These are phyloP conservation scores for Kodamaea fungicola DNA, from an alignment of 1,139 yeast species.

Conservation along the genomic window DNA sequence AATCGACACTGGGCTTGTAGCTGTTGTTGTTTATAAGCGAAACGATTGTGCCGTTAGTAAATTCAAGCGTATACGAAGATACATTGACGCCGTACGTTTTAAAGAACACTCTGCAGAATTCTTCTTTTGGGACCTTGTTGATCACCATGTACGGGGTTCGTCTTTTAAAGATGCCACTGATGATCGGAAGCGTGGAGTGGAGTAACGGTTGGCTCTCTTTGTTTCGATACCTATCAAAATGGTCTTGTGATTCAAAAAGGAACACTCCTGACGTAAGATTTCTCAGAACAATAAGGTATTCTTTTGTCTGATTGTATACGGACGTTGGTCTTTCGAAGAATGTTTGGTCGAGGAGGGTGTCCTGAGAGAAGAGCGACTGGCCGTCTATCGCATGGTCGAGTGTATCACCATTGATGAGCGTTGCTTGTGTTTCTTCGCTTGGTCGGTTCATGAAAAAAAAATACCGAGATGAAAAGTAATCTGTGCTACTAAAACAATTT, in stretches of 20 bases:
- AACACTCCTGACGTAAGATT: constrained; percentile 28
- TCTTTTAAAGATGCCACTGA: constrained; percentile 27
- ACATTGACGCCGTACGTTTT: constrained; percentile 30
- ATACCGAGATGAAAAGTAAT: no score
- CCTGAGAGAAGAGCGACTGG: constrained; percentile 21
- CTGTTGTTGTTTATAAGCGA: constrained; percentile 31
- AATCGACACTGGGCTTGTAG: constrained; percentile 34
- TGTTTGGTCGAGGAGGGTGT: constrained; percentile 24
- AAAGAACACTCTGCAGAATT: constrained; percentile 32
- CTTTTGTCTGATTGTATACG: constrained; percentile 18
- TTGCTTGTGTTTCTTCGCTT: constrained; percentile 14
- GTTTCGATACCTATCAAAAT: constrained; percentile 14
- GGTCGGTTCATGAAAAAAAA: neutral
- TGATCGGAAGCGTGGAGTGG: constrained; percentile 24
- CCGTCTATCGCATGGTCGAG: neutral
- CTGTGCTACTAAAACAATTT: no score
- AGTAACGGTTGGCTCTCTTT: constrained; percentile 18
- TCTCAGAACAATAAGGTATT: constrained; percentile 28
- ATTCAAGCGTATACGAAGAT: constrained; percentile 33
- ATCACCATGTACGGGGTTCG: constrained; percentile 33
- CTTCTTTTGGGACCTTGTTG: constrained; percentile 14
- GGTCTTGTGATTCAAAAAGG: constrained; percentile 19
- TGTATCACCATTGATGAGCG: constrained; percentile 6
- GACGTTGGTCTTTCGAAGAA: constrained; percentile 23
- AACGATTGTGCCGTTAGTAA: constrained; percentile 16